Evolutionary conservation across 1,139 yeast genomes (phyloP), one percentile per base, ranked within the genome.

Genomic region (Spathaspora sp.): DNA sequence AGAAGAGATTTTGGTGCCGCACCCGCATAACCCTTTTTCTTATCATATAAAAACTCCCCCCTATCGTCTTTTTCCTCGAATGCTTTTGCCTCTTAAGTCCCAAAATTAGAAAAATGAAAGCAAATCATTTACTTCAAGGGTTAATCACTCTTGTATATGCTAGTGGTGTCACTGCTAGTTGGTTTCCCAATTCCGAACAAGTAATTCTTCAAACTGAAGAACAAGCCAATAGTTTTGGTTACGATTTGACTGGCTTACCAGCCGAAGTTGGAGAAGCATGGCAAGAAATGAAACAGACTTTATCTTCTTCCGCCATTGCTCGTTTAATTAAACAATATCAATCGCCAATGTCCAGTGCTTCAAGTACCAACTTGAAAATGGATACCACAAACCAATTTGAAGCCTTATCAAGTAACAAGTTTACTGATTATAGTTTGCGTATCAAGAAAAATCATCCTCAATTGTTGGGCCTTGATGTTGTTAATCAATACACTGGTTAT

Each of bases 401-500:
- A 43, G 47, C 54, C 2, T 54, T 67, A 9, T 44, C 57, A 8
- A 53, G 51, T 42, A 58, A 56, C 2, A 60, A 64, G 44, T 70
- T 65, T 50, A 52, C 58, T n/a, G 70, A 65, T 15, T 67, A 78
- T 52, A 46, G 68, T 11, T 58, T 78, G 45, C 67, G 81, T 53
- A 59, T 73, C 44, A 74, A 72, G 56, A 58, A 68, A 47, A 65
- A 68, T 24, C 53, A 67, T 44, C 82, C 82, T 0, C 72, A 67
- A 43, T 48, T 57, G 7, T 65, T 79, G 47, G 81, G 78, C 3
- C 64, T 82, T 45, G 87, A 82, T 53, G 67, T 76, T 7, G 85
- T 81, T 24, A 66, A 78, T 25, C 93, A 86, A 60, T 81, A 77
- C 55, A 74, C 86, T 31, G 89, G 86, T 45, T 85, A 81, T 62